Conservation (phyloP, 1,284 basidiomycete species). For the Papiliotrema fonsecae region DNA sequence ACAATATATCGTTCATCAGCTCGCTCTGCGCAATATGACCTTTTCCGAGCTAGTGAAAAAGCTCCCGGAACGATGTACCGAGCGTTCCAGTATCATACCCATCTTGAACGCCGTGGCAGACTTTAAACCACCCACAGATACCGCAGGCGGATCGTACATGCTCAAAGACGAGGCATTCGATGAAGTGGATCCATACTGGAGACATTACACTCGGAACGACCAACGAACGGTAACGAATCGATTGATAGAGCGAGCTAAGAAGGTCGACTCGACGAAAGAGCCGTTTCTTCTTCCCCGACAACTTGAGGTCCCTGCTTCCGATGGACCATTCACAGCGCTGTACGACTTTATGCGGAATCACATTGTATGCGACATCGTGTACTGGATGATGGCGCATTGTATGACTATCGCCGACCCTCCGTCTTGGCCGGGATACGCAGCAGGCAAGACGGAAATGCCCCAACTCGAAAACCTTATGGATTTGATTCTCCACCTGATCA, state of each 20-base stretch:
- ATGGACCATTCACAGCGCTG: conserved; percentile 30
- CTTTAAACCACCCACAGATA: conserved; percentile 66
- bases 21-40: conserved; percentile 80
- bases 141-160: conserved; percentile 81
- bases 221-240: conserved; percentile 87
- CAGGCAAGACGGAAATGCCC: conserved; percentile 20
- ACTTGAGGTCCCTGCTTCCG: conserved; percentile 54
- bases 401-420: conserved; percentile 28
- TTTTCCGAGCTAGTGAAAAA: conserved; percentile 91
- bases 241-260: conserved; percentile 64
- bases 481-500: conserved; percentile 75
- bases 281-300: conserved; percentile 71
- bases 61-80: conserved; percentile 81
- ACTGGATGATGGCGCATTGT: conserved; percentile 36
- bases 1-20: conserved; percentile 83
- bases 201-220: conserved; percentile 91
- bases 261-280: conserved; percentile 52
- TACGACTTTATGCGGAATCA: conserved; percentile 31
- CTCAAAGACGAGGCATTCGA: conserved; percentile 76
- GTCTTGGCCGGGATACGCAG: conserved; percentile 21
- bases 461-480: conserved; percentile 63
- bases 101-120: conserved; percentile 74
- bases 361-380: conserved; percentile 29
- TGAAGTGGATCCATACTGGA: conserved; percentile 93
- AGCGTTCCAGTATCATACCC: conserved; percentile 78